Conservation (phyloP, 345 rosid genomes). For the Dipteronia dyeriana region DNA sequence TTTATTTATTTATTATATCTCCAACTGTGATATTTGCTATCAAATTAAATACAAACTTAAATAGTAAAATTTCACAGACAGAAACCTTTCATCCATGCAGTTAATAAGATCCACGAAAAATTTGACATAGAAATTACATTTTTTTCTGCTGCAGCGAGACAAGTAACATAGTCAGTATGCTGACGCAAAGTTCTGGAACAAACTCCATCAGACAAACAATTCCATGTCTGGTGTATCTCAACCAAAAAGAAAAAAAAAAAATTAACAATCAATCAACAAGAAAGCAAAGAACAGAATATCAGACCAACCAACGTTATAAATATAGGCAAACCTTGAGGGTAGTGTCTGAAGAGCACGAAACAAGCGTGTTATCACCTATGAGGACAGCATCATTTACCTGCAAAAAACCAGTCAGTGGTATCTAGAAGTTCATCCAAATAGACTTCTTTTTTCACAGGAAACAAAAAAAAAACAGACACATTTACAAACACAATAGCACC, state of each 20-base stretch:
- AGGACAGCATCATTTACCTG: constrained; percentile 93
- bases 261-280: constrained; percentile 20
- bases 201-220: constrained; percentile 80
- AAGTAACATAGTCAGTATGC: constrained; percentile 96
- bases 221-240: constrained; percentile 66
- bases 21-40: constrained; percentile 3
- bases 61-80: constrained; percentile 19
- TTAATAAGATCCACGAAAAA: constrained; percentile 34
- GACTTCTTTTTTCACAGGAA: background rate
- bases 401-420: constrained; percentile 21
- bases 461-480: too few relatives aligned
- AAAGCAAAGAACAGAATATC: background rate
- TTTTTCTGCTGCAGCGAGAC: constrained; percentile 84
- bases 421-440: constrained; percentile 2
- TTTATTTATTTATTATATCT: background rate
- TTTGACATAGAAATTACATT: constrained; percentile 65
- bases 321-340: constrained; percentile 76
- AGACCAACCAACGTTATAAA: constrained; percentile 10
- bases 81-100: constrained; percentile 32
- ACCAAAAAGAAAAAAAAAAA: constrained; percentile 11
- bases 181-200: constrained; percentile 88
- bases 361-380: constrained; percentile 78
- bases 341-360: constrained; percentile 95
- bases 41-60: constrained; percentile 17
- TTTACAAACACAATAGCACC: background rate